Percentiles rank a stretch among this genome's conserved stretches.
These are phyloP conservation scores for Apiotrichum montevideense DNA, from an alignment of 1,284 basidiomycete genomes.

Conservation along the genomic window DNA sequence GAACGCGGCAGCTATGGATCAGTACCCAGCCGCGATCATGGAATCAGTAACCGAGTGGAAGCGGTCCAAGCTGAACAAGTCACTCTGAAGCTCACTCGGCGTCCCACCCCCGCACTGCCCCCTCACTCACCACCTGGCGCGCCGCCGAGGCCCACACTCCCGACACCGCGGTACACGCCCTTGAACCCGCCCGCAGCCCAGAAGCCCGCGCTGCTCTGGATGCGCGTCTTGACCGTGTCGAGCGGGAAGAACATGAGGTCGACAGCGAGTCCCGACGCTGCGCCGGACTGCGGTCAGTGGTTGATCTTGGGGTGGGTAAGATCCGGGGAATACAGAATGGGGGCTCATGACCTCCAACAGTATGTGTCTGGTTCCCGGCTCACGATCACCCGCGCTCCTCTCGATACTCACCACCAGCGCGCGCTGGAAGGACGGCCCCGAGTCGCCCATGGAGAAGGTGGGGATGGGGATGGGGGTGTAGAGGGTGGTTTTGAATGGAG, in stretches of 20 bases:
- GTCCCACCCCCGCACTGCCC: no score
- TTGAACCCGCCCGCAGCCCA: slow-evolving; percentile 77
- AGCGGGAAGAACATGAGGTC: slow-evolving; percentile 95
- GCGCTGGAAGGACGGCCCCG: slow-evolving; percentile 29
- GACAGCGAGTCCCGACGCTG: slow-evolving; percentile 77
- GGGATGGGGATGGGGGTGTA: no score
- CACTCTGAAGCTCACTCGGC: no score
- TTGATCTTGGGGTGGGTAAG: background rate
- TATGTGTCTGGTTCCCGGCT: no score
- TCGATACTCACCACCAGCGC: slow-evolving; percentile 31
- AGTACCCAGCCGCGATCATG: background rate
- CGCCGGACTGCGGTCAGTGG: slow-evolving; percentile 62
- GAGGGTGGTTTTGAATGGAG: no score
- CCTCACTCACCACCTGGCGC: slow-evolving; percentile 77
- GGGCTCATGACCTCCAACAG: background rate
- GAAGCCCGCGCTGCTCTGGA: slow-evolving; percentile 87
- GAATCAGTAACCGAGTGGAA: no score
- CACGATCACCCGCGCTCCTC: no score
- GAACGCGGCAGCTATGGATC: slow-evolving; percentile 72
- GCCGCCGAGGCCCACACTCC: slow-evolving; percentile 90
- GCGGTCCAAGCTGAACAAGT: background rate
- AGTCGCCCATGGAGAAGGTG: no score
- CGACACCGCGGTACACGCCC: slow-evolving; percentile 89
- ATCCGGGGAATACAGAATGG: no score
- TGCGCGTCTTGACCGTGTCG: slow-evolving; percentile 91